phyloP scores from a whole-genome alignment of 164 flowering plant genomes.

The Vitis vinifera region DNA sequence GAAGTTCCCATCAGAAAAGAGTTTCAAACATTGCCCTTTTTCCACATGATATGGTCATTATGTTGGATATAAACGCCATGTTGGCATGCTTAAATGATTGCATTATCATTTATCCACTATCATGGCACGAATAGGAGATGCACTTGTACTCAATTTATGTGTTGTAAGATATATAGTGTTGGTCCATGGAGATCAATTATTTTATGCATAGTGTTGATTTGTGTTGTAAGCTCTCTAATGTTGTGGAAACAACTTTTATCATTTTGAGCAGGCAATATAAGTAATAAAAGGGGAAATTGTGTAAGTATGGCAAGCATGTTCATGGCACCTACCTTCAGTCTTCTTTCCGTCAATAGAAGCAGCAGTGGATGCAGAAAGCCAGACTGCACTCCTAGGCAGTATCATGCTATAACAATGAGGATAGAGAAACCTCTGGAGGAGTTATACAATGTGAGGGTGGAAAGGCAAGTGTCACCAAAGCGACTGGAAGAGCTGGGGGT shows the following conservation, averaged over 20 bases:
- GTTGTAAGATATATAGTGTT: too few relatives aligned
- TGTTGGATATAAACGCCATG: too few relatives aligned
- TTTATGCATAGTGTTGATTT: too few relatives aligned
- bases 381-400: background rate
- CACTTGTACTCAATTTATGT: too few relatives aligned
- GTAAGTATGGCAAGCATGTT: slow-evolving; percentile 23
- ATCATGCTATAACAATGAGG: slow-evolving; percentile 37
- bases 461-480: slow-evolving; percentile 50
- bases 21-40: too few relatives aligned
- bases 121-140: too few relatives aligned
- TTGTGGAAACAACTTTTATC: background rate
- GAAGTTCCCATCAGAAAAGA: too few relatives aligned
- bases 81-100: too few relatives aligned
- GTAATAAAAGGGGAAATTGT: background rate
- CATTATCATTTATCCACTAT: too few relatives aligned
- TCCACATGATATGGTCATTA: too few relatives aligned
- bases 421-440: slow-evolving; percentile 72
- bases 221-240: too few relatives aligned
- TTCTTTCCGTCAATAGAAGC: slow-evolving; percentile 17
- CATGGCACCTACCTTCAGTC: slow-evolving; percentile 18
- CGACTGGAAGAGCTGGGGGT: slow-evolving; percentile 67
- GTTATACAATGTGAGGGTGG: slow-evolving; percentile 67
- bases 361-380: slow-evolving; percentile 1
- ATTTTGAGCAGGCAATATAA: slow-evolving; percentile 8
- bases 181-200: too few relatives aligned